Base-by-base conservation (phyloP, 116 monocot genomes). In the Posidonia oceanica region DNA sequence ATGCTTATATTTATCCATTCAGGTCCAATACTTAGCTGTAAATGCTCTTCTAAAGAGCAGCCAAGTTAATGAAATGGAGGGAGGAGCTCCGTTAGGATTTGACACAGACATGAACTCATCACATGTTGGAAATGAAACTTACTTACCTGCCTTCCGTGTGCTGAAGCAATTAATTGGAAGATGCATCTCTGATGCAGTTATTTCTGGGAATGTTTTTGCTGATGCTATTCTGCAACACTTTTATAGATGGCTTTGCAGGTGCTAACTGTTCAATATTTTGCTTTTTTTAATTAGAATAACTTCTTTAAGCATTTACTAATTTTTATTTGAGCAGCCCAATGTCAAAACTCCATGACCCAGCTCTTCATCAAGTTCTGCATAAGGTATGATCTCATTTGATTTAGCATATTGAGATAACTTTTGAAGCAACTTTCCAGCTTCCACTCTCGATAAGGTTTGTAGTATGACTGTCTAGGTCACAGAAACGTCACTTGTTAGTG, bases 241-340 rank as follows among this genome's bases (percentile, higher is more conserved):
- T 57, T 88, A 96, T 66, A 80, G 95, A 55, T 96, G 95, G 95
- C 75, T 96, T 71, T 91, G 95, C 88, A 91, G 94, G 94, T 89
- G 48, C 54, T 17, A 22, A 56, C 40, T 59, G 20, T 39, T 69
- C 7, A 6, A 69, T 22, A 61, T 61, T 56, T 15, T 39, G 29
- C 29, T 37, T 57, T 67, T 21, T 29, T 23, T 36, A 39, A 48
- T 36, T 51, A 42, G 13, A 61, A 22, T 16, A 36, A 10, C 14
- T 60, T 15, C 48, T 36, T 59, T 22, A 21, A 39, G 14, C 12
- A 20, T 51, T 67, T 48, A 48, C 7, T 12, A 20, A 56, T 7
- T 70, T 69, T 38, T 57, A 18, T 70, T 70, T 58, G 38, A 71
- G 69, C 88, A 96, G 95, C 74, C 91, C 95, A 22, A 51, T 72